Percentiles rank a stretch among this genome's conserved stretches.
Evolutionary conservation across 768 basidiomycete genomes (phyloP).

Genomic region (Rhodocollybia butyracea): DNA sequence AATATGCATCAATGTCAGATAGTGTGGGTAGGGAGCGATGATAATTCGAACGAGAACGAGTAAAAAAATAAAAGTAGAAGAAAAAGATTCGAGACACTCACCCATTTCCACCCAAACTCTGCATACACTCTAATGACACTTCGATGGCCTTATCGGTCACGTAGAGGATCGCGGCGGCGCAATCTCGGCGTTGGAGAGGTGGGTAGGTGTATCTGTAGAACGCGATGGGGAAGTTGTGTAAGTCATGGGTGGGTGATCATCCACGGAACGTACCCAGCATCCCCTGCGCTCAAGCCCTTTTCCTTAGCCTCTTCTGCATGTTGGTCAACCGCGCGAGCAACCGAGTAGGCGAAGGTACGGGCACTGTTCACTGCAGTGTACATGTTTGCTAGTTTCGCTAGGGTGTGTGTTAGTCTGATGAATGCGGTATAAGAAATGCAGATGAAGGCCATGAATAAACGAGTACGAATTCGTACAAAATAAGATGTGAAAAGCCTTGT

Average conservation of each 20-base stretch:
- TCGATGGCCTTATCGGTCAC: slow-evolving; percentile 91
- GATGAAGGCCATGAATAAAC: slow-evolving; percentile 13
- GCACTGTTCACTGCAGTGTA: slow-evolving; percentile 90
- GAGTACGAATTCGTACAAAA: slow-evolving; percentile 8
- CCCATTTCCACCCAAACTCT: slow-evolving; percentile 92
- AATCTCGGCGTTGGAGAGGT: slow-evolving; percentile 55
- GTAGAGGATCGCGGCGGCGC: slow-evolving; percentile 94
- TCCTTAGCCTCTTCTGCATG: slow-evolving; percentile 29
- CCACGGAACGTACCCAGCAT: neutral
- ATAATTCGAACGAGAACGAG: neutral
- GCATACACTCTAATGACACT: slow-evolving; percentile 88
- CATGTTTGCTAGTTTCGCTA: slow-evolving; percentile 87
- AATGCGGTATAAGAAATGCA: slow-evolving; percentile 11
- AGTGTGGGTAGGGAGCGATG: neutral
- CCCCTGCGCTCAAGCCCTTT: slow-evolving; percentile 37
- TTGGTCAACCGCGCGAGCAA: slow-evolving; percentile 82
- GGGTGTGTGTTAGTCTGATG: neutral
- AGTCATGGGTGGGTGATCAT: neutral
- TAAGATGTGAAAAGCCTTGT: neutral
- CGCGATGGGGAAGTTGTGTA: neutral
- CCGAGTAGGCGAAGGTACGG: slow-evolving; percentile 89
- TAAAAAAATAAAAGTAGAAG: slow-evolving; percentile 5
- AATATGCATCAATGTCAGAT: neutral
- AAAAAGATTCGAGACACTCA: slow-evolving; percentile 71
- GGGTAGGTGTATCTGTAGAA: neutral